These are phyloP conservation scores for Corylus avellana DNA, from an alignment of 306 rosid genomes.

Conservation along the genomic window DNA sequence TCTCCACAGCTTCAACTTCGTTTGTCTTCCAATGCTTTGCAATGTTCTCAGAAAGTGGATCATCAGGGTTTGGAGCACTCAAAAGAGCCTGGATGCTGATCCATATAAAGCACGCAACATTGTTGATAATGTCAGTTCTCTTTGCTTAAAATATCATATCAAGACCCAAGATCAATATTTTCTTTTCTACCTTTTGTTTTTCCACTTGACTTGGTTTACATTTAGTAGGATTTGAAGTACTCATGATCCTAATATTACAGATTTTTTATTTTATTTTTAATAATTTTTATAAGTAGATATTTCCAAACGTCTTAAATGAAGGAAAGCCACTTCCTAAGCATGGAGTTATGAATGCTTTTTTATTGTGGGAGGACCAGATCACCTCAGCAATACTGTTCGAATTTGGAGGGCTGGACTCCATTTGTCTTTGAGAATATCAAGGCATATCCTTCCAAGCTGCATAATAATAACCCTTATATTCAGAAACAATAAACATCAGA, in stretches of 20 bases:
- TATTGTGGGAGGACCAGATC: not conserved
- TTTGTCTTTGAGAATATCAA: slow-evolving; percentile 87
- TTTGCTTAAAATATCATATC: not conserved
- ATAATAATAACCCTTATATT: slow-evolving; percentile 23
- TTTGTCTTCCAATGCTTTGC: slow-evolving; percentile 95
- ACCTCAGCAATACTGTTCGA: slow-evolving; percentile 91
- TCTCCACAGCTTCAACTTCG: slow-evolving; percentile 94
- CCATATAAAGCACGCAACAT: slow-evolving; percentile 17
- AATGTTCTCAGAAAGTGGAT: slow-evolving; percentile 94
- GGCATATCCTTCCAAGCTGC: slow-evolving; percentile 94
- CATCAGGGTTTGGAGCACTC: slow-evolving; percentile 98
- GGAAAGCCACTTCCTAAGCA: not conserved
- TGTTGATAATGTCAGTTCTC: not conserved
- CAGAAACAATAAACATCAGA: not conserved
- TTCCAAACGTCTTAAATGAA: not conserved
- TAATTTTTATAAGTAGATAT: not conserved
- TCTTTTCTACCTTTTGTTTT: not conserved
- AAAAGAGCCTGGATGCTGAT: slow-evolving; percentile 92
- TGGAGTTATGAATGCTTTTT: not conserved
- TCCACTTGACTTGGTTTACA: not conserved
- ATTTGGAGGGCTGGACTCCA: slow-evolving; percentile 95
- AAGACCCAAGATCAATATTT: not conserved
- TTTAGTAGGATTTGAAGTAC: not conserved
- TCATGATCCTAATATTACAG: not conserved
- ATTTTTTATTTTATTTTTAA: not conserved